Base-by-base conservation (phyloP, 2,329 filamentous ascomycete genomes). In the Penicillium italicum region DNA sequence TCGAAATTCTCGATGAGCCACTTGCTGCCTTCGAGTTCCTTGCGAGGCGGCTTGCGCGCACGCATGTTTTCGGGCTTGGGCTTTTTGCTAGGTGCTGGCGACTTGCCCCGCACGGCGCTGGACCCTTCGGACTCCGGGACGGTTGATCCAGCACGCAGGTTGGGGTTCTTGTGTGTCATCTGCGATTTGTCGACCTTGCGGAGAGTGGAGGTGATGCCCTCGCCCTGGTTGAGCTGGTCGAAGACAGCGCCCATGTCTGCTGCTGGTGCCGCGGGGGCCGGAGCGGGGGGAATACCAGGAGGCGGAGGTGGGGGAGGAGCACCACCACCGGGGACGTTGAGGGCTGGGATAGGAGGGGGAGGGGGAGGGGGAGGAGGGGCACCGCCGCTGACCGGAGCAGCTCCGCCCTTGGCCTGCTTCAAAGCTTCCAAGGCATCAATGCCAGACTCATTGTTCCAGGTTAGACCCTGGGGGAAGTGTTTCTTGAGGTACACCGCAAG, bases 141-240 rank as follows among this genome's bases (percentile, higher is more conserved):
- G 2, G 84, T 82, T 12, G 89, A 88, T 58, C 80, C 80, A 24
- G 89, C 83, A 60, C 94, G 87, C 55, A 99, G 80, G 10, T 86
- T 85, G 14, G 94, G 94, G 76, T 99, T 99, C 80, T 97, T 97
- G 77, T 99, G 94, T 57, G 94, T 99, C 93, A 97, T 97, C 74
- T 97, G 82, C 51, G 89, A 94, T 70, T 87, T 88, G 77, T 97
- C 93, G 47, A 99, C 94, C 79, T 97, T 99, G 63, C 89, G 88
- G 34, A 99, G 81, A 31, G 89, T 87, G 62, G 90, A 86, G 4
- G 94, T 99, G 57, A 99, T 90, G n/a, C 84, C 81, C 57, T 90
- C 85, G 55, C 94, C 94, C 72, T 88, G 87, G 76, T 97, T 97
- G 50, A 99, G 79, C 63, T 97, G 89, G 38, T 87, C 88, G 72